Evolutionary conservation across 768 basidiomycete genomes (phyloP).

Genomic region (Pilatotrama ljubarskyi): DNA sequence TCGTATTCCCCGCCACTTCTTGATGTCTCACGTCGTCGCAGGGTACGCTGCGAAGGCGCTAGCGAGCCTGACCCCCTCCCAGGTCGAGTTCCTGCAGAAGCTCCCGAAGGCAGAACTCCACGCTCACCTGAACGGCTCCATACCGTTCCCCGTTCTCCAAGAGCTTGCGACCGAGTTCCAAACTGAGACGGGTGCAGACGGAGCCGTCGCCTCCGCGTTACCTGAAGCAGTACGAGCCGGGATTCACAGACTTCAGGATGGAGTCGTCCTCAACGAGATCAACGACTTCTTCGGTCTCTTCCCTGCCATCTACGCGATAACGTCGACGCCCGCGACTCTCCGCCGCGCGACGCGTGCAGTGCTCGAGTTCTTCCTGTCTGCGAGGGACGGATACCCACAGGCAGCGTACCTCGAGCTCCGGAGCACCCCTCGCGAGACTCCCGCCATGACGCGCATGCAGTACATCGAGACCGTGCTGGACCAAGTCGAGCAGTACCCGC

Average conservation of each 20-base stretch:
- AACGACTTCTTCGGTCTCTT: slow-evolving; percentile 75
- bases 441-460: slow-evolving; percentile 53
- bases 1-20: background rate
- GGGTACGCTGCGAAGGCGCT: slow-evolving; percentile 51
- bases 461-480: slow-evolving; percentile 69
- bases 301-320: slow-evolving; percentile 77
- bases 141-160: slow-evolving; percentile 64
- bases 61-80: slow-evolving; percentile 46
- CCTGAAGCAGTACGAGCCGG: slow-evolving; percentile 41
- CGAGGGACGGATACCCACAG: slow-evolving; percentile 41
- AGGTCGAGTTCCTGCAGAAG: slow-evolving; percentile 57
- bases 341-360: slow-evolving; percentile 62
- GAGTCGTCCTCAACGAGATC: slow-evolving; percentile 51
- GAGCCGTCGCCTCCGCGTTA: slow-evolving; percentile 2
- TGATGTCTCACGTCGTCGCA: slow-evolving; percentile 15
- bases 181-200: background rate
- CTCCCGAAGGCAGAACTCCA: slow-evolving; percentile 86
- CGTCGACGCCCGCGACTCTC: slow-evolving; percentile 58
- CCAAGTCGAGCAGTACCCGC: slow-evolving; percentile 59
- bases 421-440: slow-evolving; percentile 67
- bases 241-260: slow-evolving; percentile 41
- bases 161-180: slow-evolving; percentile 53
- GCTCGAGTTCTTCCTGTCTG: slow-evolving; percentile 58
- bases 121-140: slow-evolving; percentile 84
- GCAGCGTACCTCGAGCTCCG: slow-evolving; percentile 81